Evolutionary conservation across 2,329 filamentous ascomycete species (phyloP), one percentile per base, ranked within the genome.

Genomic region (Hypoxylon sp.): DNA sequence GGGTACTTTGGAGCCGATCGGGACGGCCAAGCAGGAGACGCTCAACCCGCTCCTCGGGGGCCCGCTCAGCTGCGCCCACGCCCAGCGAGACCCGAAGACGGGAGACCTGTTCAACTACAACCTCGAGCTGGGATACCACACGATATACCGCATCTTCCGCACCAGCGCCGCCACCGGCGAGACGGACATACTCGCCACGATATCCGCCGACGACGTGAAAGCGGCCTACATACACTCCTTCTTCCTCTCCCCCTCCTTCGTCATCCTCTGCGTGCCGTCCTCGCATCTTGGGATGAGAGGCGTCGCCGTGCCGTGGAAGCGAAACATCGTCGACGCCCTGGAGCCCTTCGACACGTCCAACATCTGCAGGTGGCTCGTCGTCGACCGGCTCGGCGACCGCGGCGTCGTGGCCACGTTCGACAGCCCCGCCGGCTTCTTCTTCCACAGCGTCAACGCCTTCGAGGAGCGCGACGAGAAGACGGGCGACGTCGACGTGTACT

Each of bases 101-200:
- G 91, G 91, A 5, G 90, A 95, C 62, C 70, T 90, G 5, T 94
- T 85, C 80, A 96, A 95, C 74, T 94, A 85, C 75, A 96, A 96
- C 68, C 82, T 93, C n/a, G 80, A 86, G 0, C 71, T 90, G 15
- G 87, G 86, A 0, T 73, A 71, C 0, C 70, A 69, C 0, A 72
- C 83, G 0, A 84, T 79, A 0, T 95, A 94, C 69, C 85, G 88
- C 13, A 69, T 95, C 13, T 95, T 93, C 72, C 77, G 81, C 1
- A 83, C 86, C 2, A 87, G 82, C 15, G 83, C 85, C 0, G 71
- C 79, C 0, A 88, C 85, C 0, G 89, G 88, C 0, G 77, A 84
- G 51, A 91, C 89, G 0, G 82, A 85, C 0, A 87, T 95, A 15
- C 80, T 96, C 0, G 90, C 90, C 2, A 87, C 83, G 0, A 83